Base-by-base conservation (phyloP, 495 filamentous ascomycete genomes). In the Penicillium odoratum region DNA sequence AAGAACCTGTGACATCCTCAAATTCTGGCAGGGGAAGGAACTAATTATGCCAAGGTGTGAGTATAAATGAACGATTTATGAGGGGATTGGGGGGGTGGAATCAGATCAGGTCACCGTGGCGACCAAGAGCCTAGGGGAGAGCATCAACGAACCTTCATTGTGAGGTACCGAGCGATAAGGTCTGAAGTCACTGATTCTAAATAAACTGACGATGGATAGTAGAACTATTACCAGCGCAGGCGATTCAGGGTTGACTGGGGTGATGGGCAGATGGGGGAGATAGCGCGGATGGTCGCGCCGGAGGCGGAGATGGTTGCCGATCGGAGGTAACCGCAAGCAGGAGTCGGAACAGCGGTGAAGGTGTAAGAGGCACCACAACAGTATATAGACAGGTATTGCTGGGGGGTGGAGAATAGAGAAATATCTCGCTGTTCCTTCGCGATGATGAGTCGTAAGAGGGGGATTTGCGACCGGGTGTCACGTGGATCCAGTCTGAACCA, bases 1-100 rank as follows among this genome's bases (percentile, higher is more conserved):
- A 83, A 46, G 93, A 88, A 69, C 85, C 87, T 30, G 91, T 92
- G 56, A 99, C 87, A 61, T 86, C 83, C 73, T 97, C 91, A 69
- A 97, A 88, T 31, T 91, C 86, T 65, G 84, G 88, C 43, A 96
- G 80, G n/a, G 92, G 91, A 57, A 98, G 84, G 74, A 91, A 98
- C 95, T 97, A 62, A 47, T 33, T 25, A 47, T 43, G 51, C 10
- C 44, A 31, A 44, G 0, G 15, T n/a, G 25, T 38, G 48, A 21
- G 18, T 16, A 26, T 51, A 3, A 10, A 18, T 25, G 15, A 34
- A 16, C n/a, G 15, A 34, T 9, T 31, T 4, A 21, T 31, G 26
- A 21, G 18, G n/a, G 48, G 48, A 21, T 34, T 51, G 29, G 43
- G 13, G 43, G 4, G 18, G 13, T 46, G 25, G 42, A 25, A 5